Evolutionary conservation across 768 basidiomycete species (phyloP).

Genomic region (Glaciozyma martinii): DNA sequence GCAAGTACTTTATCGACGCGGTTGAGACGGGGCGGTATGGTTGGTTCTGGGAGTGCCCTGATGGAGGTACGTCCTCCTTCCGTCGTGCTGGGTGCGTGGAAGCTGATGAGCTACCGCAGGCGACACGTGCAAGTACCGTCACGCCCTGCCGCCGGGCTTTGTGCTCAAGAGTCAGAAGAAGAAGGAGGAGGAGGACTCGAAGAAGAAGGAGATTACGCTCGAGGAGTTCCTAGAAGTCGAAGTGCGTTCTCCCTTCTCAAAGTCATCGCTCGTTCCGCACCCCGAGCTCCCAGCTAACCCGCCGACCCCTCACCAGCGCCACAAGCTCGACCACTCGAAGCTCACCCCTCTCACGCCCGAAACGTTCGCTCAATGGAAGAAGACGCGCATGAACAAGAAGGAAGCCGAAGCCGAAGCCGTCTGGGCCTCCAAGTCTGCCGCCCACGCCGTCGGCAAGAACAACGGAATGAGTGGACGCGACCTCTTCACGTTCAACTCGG

Average conservation of each 20-base stretch:
- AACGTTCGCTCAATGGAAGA: conserved; percentile 88
- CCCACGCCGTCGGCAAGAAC: conserved; percentile 77
- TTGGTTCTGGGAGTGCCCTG: conserved; percentile 81
- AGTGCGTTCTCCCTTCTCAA: conserved; percentile 47
- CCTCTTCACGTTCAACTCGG: conserved; percentile 91
- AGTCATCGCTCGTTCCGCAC: neutral
- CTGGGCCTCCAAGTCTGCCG: conserved; percentile 70
- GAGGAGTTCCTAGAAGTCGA: conserved; percentile 98
- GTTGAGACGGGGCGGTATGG: conserved; percentile 82
- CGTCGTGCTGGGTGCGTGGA: neutral
- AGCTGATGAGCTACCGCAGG: conserved; percentile 27
- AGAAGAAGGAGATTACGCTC: conserved; percentile 75
- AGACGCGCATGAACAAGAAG: conserved; percentile 90
- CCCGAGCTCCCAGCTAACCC: no score
- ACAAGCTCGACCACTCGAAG: conserved; percentile 74
- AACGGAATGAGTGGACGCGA: conserved; percentile 92
- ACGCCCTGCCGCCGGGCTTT: conserved; percentile 92
- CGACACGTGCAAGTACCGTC: conserved; percentile 81
- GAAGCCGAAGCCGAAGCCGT: conserved; percentile 72
- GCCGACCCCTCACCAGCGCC: conserved; percentile 54
- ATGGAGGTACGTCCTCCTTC: conserved; percentile 43
- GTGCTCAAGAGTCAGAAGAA: conserved; percentile 90
- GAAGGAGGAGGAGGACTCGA: conserved; percentile 75
- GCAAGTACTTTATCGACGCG: conserved; percentile 93
- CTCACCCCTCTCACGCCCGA: conserved; percentile 90